These are phyloP conservation scores for Paraphaeosphaeria sporulosa DNA, from an alignment of 2,329 filamentous ascomycete genomes.

Conservation along the genomic window DNA sequence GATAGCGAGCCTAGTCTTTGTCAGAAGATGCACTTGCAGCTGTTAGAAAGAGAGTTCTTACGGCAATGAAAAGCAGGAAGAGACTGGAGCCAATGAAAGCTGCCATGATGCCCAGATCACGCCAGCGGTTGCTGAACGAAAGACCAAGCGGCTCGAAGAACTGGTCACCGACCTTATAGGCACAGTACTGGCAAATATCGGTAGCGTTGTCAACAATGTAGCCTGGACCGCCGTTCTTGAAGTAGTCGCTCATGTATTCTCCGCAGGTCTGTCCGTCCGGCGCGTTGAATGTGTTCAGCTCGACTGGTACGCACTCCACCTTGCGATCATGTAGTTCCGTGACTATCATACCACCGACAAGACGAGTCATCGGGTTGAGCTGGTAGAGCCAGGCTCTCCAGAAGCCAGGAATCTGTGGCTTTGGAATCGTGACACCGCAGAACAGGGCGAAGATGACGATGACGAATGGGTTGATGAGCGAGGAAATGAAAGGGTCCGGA, in stretches of 20 bases:
- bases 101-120: conserved; percentile 79
- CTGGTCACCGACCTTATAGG: conserved; percentile 79
- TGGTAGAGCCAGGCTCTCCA: conserved; percentile 84
- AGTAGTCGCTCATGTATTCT: conserved; percentile 77
- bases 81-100: conserved; percentile 82
- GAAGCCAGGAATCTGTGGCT: conserved; percentile 77
- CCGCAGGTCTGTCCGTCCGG: conserved; percentile 73
- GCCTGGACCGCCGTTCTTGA: conserved; percentile 70
- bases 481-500: conserved; percentile 78
- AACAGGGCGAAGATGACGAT: conserved; percentile 85
- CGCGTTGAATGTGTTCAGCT: conserved; percentile 73
- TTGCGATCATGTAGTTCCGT: conserved; percentile 73
- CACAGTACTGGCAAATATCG: conserved; percentile 78
- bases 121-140: conserved; percentile 74
- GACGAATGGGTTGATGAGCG: conserved; percentile 81
- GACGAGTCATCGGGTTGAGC: conserved; percentile 81
- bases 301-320: conserved; percentile 67
- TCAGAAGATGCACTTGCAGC: neutral
- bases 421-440: conserved; percentile 85
- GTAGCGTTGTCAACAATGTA: conserved; percentile 75
- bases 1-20: conserved; percentile 3
- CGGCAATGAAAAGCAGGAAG: conserved; percentile 66
- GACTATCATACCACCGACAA: conserved; percentile 81
- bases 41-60: conserved; percentile 45
- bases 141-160: conserved; percentile 76